A percentile compares a stretch with the other conserved stretches of the same genome.
Conservation (phyloP, 805 yeast species). For the Saccharomycopsis sp. region DNA sequence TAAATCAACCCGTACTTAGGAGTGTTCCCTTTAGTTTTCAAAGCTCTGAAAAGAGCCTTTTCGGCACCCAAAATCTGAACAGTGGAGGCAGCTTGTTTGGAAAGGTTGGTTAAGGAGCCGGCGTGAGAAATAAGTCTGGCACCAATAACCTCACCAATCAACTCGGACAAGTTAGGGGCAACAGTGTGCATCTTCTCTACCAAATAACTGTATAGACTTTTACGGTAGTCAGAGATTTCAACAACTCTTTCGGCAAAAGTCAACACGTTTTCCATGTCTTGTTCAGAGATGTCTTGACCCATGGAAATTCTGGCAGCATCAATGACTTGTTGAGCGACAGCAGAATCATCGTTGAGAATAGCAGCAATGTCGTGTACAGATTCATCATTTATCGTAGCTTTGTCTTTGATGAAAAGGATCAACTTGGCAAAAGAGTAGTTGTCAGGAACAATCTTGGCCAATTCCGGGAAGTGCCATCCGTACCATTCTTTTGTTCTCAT, state of each 20-base stretch:
- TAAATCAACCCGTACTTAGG: constrained; percentile 94
- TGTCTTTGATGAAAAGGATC: constrained; percentile 78
- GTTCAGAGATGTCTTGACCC: constrained; percentile 97
- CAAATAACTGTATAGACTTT: constrained; percentile 74
- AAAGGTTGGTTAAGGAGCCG: constrained; percentile 91
- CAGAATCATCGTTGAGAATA: constrained; percentile 79
- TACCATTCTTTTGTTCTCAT: constrained; percentile 98
- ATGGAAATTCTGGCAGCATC: constrained; percentile 95
- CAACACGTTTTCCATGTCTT: constrained; percentile 86
- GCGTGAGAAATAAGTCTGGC: constrained; percentile 98
- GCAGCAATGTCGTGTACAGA: constrained; percentile 88
- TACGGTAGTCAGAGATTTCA: constrained; percentile 84
- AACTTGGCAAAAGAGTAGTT: constrained; percentile 81
- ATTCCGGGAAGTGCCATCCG: constrained; percentile 98
- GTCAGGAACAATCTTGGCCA: constrained; percentile 85
- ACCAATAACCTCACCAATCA: constrained; percentile 98
- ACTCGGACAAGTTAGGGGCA: constrained; percentile 94
- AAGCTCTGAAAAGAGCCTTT: constrained; percentile 92
- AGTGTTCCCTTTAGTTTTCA: constrained; percentile 93
- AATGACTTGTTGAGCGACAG: constrained; percentile 81
- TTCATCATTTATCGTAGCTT: constrained; percentile 72
- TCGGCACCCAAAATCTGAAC: constrained; percentile 98
- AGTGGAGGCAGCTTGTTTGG: constrained; percentile 98
- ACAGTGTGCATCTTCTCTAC: constrained; percentile 95
- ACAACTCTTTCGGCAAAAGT: constrained; percentile 93